phyloP scores from a whole-genome alignment of 352 stramenopile genomes.

The Phytophthora sojae region DNA sequence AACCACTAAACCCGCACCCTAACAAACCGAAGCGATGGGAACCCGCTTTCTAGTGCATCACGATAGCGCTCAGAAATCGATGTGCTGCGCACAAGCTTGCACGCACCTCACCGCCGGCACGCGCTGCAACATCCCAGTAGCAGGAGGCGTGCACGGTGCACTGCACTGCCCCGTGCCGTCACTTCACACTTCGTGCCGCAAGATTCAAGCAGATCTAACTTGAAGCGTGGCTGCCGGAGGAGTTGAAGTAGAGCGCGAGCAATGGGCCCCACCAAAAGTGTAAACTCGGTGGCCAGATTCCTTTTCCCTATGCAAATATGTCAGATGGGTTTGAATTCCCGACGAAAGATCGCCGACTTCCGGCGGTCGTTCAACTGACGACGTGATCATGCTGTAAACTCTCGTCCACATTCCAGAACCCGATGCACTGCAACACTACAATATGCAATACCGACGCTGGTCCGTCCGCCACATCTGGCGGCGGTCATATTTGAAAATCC shows the following conservation, averaged over 20 bases:
- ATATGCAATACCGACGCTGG: background rate
- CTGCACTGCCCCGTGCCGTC: too few relatives aligned
- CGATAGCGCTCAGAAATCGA: too few relatives aligned
- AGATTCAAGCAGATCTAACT: background rate
- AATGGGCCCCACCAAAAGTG: background rate
- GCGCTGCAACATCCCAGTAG: background rate
- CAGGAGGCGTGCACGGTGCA: background rate
- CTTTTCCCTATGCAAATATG: slow-evolving; percentile 20
- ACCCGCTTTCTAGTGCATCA: too few relatives aligned
- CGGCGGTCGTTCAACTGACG: slow-evolving; percentile 16
- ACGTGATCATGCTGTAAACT: slow-evolving; percentile 23
- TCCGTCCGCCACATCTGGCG: slow-evolving; percentile 10
- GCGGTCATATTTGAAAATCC: slow-evolving; percentile 3
- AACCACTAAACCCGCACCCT: too few relatives aligned
- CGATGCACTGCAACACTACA: background rate
- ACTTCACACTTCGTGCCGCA: too few relatives aligned
- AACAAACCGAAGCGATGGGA: too few relatives aligned
- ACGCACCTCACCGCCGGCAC: background rate
- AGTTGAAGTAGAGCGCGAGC: background rate
- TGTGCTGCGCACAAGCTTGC: background rate
- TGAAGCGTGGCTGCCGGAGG: slow-evolving; percentile 1
- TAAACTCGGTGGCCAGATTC: slow-evolving; percentile 15
- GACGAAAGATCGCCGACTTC: slow-evolving; percentile 23
- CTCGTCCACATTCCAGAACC: background rate
- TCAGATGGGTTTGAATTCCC: slow-evolving; percentile 20